Conservation (phyloP, 2,329 filamentous ascomycete genomes). For the Aureobasidium pullulans region DNA sequence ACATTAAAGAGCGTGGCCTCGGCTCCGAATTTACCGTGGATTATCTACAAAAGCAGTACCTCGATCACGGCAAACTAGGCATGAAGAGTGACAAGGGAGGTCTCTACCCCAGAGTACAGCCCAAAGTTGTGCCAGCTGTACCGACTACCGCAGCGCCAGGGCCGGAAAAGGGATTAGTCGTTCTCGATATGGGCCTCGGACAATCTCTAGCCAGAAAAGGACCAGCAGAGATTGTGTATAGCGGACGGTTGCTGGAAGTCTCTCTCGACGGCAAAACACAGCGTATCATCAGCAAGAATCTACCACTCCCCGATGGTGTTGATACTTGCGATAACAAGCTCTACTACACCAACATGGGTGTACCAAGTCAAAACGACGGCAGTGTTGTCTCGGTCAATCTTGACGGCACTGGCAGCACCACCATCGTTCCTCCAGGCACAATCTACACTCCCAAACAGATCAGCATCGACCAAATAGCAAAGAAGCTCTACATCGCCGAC, state of each 20-base stretch:
- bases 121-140: no score
- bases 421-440: slow-evolving; percentile 37
- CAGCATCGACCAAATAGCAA: slow-evolving; percentile 20
- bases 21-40: slow-evolving; percentile 34
- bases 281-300: not conserved
- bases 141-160: no score
- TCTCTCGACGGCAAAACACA: not conserved
- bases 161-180: not conserved
- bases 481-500: slow-evolving; percentile 36
- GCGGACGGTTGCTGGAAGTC: not conserved
- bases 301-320: slow-evolving; percentile 26
- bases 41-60: slow-evolving; percentile 39
- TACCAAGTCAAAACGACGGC: slow-evolving; percentile 15
- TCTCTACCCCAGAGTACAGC: not conserved
- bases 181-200: not conserved
- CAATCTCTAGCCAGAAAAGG: not conserved
- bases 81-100: slow-evolving; percentile 20
- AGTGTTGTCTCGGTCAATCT: slow-evolving; percentile 15
- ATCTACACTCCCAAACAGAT: slow-evolving; percentile 46
- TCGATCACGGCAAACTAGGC: slow-evolving; percentile 43
- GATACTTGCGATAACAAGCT: slow-evolving; percentile 22
- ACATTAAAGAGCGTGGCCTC: slow-evolving; percentile 43
- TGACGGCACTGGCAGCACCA: slow-evolving; percentile 26
- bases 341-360: slow-evolving; percentile 29
- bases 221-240: not conserved